These are phyloP conservation scores for Trichoderma sp. DNA, from an alignment of 2,329 filamentous ascomycete species.

Conservation along the genomic window DNA sequence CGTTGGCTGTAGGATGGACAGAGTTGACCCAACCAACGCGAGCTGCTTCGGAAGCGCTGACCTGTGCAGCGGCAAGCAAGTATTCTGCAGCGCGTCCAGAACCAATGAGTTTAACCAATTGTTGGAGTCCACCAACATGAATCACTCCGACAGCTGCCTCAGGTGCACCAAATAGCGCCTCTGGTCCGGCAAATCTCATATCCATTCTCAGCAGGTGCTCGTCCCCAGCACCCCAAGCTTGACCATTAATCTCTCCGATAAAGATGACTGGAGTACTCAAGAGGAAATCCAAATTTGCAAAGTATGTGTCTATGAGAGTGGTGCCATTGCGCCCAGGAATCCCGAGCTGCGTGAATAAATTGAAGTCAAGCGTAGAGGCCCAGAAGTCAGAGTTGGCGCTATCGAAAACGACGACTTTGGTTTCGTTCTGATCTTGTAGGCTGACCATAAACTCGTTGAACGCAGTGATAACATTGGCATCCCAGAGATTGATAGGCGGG, in stretches of 20 bases:
- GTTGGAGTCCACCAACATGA: slow-evolving; percentile 9
- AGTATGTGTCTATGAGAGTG: not conserved
- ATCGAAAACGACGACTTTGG: not conserved
- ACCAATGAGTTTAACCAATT: not conserved
- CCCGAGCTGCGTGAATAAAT: not conserved
- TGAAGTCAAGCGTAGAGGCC: not conserved
- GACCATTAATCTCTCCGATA: not conserved
- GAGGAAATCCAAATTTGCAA: not conserved
- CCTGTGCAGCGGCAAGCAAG: not conserved
- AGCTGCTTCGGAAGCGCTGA: not conserved
- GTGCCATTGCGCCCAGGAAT: not conserved
- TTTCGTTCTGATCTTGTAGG: not conserved
- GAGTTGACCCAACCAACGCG: slow-evolving; percentile 1
- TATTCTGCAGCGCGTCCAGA: slow-evolving; percentile 3
- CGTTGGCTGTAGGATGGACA: not conserved
- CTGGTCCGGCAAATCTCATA: not conserved
- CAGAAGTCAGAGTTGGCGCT: not conserved
- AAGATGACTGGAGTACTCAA: slow-evolving; percentile 6
- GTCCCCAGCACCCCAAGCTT: not conserved
- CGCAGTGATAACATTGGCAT: not conserved
- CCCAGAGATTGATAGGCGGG: slow-evolving; percentile 1
- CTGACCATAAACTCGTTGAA: not conserved
- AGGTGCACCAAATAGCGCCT: not conserved
- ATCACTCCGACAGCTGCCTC: not conserved
- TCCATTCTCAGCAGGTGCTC: slow-evolving; percentile 6